These are phyloP conservation scores for Metschnikowia picachoensis DNA, from an alignment of 805 yeast genomes.

Conservation along the genomic window DNA sequence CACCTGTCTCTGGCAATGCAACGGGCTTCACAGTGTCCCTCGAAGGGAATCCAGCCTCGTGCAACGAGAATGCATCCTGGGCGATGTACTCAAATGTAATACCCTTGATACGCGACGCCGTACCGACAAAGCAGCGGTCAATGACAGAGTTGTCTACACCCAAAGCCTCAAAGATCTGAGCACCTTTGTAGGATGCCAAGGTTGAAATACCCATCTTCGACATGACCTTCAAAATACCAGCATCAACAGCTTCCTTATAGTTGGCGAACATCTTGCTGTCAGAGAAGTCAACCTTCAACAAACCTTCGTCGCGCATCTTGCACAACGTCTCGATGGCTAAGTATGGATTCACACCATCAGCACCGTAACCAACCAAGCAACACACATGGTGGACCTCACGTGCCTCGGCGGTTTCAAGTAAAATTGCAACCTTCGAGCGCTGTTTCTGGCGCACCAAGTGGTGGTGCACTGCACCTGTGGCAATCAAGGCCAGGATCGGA, in stretches of 20 bases:
- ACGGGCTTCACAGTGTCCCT: conserved; percentile 67
- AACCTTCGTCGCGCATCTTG: conserved; percentile 77
- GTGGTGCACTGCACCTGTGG: conserved; percentile 97
- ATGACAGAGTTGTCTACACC: conserved; percentile 95
- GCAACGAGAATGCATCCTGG: conserved; percentile 92
- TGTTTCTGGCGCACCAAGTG: conserved; percentile 93
- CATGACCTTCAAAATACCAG: conserved; percentile 95
- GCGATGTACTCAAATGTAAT: conserved; percentile 93
- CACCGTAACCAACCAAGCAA: conserved; percentile 94
- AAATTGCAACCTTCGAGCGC: conserved; percentile 89
- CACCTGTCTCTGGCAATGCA: conserved; percentile 90
- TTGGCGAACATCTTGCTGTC: conserved; percentile 64
- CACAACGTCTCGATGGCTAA: conserved; percentile 85
- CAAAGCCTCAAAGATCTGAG: conserved; percentile 95
- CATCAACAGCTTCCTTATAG: conserved; percentile 80
- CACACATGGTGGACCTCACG: conserved; percentile 96
- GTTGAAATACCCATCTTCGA: conserved; percentile 99
- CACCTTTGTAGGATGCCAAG: conserved; percentile 97
- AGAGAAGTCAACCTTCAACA: conserved; percentile 53
- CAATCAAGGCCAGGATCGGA: conserved; percentile 82
- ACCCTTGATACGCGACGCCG: conserved; percentile 96
- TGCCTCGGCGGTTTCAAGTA: conserved; percentile 94
- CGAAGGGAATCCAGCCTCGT: conserved; percentile 86
- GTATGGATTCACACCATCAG: conserved; percentile 93
- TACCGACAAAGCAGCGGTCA: conserved; percentile 94